Conservation (phyloP, 2,329 filamentous ascomycete genomes). For the Scleromitrula shiraiana region DNA sequence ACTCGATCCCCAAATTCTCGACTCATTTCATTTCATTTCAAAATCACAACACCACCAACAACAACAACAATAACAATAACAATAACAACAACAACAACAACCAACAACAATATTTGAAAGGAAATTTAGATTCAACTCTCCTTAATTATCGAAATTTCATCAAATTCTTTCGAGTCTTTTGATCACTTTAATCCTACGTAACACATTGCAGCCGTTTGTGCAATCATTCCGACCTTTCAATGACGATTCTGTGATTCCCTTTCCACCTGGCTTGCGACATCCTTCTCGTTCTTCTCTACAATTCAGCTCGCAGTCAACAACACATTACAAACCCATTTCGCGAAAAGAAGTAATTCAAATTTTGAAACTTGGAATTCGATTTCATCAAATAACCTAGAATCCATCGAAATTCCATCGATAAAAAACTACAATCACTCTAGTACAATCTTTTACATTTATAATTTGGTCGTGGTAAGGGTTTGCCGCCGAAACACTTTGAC, state of each 20-base stretch:
- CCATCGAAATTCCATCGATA: not conserved
- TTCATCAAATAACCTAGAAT: not conserved
- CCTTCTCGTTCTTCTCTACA: not conserved
- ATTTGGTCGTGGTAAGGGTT: conserved; percentile 8
- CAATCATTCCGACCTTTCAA: conserved; percentile 12
- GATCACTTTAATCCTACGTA: conserved; percentile 2
- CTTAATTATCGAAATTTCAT: not conserved
- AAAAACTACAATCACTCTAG: too few relatives aligned
- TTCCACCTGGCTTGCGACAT: not conserved
- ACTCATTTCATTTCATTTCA: not conserved
- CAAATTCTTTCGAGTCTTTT: not conserved
- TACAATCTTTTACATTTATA: too few relatives aligned
- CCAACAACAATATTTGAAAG: too few relatives aligned
- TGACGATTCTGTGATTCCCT: conserved; percentile 12
- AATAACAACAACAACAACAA: too few relatives aligned
- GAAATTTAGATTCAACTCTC: too few relatives aligned
- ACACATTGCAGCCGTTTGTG: conserved; percentile 15
- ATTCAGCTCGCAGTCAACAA: not conserved
- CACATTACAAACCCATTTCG: not conserved
- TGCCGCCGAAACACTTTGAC: conserved; percentile 14
- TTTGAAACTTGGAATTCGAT: not conserved
- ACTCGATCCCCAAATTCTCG: not conserved
- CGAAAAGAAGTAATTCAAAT: not conserved
- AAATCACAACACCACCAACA: not conserved
- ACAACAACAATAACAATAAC: too few relatives aligned